Evolutionary conservation across 805 yeast genomes (phyloP).

Genomic region (Spathaspora passalidarum): DNA sequence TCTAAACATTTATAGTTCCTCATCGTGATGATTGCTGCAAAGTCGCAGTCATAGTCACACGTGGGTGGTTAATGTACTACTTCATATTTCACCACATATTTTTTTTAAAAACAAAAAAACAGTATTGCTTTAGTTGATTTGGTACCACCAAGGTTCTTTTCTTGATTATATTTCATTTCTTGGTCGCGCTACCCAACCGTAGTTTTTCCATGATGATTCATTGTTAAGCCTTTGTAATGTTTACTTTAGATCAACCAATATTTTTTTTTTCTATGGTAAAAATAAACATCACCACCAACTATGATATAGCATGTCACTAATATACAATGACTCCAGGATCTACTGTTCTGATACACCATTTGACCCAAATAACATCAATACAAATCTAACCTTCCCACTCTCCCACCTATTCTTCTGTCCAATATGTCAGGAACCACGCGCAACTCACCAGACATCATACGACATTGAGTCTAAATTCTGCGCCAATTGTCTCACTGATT

Average conservation of each 20-base stretch:
- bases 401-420: conserved; percentile 36
- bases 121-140: background rate
- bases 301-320: conserved; percentile 17
- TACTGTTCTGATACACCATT: conserved; percentile 13
- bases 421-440: conserved; percentile 28
- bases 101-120: background rate
- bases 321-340: conserved; percentile 19
- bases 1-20: background rate
- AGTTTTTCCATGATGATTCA: background rate
- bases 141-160: background rate
- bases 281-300: background rate
- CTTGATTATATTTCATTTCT: background rate
- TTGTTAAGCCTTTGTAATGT: no score
- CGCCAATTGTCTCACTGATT: conserved; percentile 35
- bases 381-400: conserved; percentile 11
- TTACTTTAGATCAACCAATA: background rate
- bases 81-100: no score
- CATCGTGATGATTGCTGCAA: no score
- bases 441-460: conserved; percentile 23
- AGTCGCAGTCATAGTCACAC: background rate
- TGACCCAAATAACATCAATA: conserved; percentile 4
- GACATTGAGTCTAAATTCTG: conserved; percentile 32
- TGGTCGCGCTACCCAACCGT: background rate
- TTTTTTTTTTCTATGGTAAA: background rate
- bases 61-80: background rate